These are phyloP conservation scores for Musa beccarii DNA, from an alignment of 176 grass and related monocot species.

Conservation along the genomic window DNA sequence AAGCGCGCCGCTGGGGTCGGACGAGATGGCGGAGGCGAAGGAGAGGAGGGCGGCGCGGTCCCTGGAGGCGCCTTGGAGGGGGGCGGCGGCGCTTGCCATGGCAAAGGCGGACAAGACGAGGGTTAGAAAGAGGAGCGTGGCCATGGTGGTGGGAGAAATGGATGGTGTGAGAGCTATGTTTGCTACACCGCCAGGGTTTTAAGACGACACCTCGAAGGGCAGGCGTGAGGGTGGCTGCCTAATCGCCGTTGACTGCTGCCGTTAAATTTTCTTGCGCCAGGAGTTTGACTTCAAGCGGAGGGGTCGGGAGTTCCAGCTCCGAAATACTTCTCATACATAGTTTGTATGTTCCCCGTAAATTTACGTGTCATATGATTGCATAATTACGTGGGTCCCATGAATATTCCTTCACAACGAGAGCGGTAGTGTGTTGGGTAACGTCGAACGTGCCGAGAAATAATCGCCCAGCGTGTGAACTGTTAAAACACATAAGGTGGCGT, in stretches of 20 bases:
- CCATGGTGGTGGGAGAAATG: neutral
- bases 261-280: conserved; percentile 25
- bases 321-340: too few species aligned
- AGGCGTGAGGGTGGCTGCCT: conserved; percentile 28
- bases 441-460: neutral
- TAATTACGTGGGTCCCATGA: too few species aligned
- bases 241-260: conserved; percentile 31
- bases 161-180: neutral
- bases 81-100: neutral
- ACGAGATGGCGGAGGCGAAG: conserved; percentile 38
- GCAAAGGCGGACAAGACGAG: neutral
- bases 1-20: conserved; percentile 29
- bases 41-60: conserved; percentile 42
- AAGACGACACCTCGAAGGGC: neutral
- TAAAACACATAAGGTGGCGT: too few species aligned
- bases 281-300: conserved; percentile 18
- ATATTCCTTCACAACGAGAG: too few species aligned
- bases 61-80: neutral
- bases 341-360: too few species aligned
- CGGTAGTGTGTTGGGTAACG: neutral
- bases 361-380: too few species aligned
- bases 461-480: too few species aligned
- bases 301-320: too few species aligned
- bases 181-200: conserved; percentile 37
- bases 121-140: neutral